These are phyloP conservation scores for Sanghuangporus baumii DNA, from an alignment of 1,284 basidiomycete species.

Conservation along the genomic window DNA sequence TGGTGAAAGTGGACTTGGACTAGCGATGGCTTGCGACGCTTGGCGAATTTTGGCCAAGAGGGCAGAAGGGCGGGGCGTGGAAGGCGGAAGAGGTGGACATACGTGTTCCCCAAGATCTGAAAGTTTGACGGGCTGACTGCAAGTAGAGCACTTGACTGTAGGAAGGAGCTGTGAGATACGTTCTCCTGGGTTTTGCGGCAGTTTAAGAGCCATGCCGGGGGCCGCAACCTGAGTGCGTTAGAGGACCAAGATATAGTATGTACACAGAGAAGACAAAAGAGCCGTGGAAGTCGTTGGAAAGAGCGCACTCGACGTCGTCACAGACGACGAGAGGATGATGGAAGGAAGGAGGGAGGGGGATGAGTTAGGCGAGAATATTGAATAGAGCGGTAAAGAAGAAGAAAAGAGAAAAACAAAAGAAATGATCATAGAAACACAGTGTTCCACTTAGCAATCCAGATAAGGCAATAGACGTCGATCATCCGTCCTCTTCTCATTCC, in stretches of 20 bases:
- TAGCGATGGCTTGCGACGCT: slow-evolving; percentile 7
- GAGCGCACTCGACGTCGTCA: neutral
- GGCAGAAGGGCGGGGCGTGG: slow-evolving; percentile 12
- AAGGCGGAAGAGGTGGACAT: slow-evolving; percentile 18
- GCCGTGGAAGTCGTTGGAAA: neutral
- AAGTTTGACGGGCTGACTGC: slow-evolving; percentile 50
- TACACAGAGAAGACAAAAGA: neutral
- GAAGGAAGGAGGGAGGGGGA: neutral
- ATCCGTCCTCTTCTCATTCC: neutral
- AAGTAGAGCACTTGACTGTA: slow-evolving; percentile 78
- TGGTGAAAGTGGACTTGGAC: neutral
- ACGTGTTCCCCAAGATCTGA: slow-evolving; percentile 16
- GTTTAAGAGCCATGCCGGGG: slow-evolving; percentile 9
- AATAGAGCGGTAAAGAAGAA: neutral
- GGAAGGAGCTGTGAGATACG: slow-evolving; percentile 76
- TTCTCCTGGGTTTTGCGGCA: slow-evolving; percentile 13
- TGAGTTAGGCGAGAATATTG: neutral
- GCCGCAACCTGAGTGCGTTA: neutral
- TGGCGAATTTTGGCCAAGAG: slow-evolving; percentile 16
- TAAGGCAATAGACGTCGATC: slow-evolving; percentile 1
- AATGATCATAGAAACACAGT: neutral
- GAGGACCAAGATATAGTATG: neutral
- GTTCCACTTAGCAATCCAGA: neutral
- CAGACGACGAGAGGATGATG: slow-evolving; percentile 3
- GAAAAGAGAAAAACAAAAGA: slow-evolving; percentile 5